Base-by-base conservation (phyloP, 2,329 filamentous ascomycete genomes). In the Mycocentrospora acerina region DNA sequence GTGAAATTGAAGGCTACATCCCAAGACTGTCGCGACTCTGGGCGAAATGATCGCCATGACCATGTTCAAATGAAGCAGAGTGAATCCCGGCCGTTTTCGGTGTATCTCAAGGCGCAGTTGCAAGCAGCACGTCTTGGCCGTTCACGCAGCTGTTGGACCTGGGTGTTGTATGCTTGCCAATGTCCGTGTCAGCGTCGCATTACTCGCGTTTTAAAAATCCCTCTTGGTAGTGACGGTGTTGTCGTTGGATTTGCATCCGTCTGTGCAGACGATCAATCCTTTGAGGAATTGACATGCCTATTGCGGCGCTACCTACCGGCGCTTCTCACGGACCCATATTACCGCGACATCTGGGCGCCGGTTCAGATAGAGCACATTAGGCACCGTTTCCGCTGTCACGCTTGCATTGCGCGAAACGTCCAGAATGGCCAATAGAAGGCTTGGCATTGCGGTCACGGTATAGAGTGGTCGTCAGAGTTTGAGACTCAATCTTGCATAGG, bases 1-100 rank as follows among this genome's bases (percentile, higher is more conserved):
- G 5, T 9, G 9, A 22, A 22, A 22, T 22, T 22, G 19, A 22
- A 9, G 19, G 9, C 19, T 9, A 6, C 19, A 22, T 28, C 28
- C 28, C 13, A 13, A 32, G 10, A 32, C 12, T 16, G 19, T 10
- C 28, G 24, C n/a, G 4, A 16, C 12, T 11, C 29, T 32, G 15
- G 25, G 32, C 29, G 33, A 12, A 35, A 41, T 41, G 29, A 24
- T 19, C 24, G 29, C 17, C 19, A 19, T 29, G 38, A 34, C n/a
- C 13, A 14, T 33, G 28, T 26, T 41, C 15, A 6, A 19, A 11
- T 35, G 27, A 16, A 30, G 22, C 15, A 25, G 16, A 19, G 14
- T 22, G 15, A 9, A 24, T 12, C 17, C 26, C n/a, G 11, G 29
- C 17, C 6, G 10, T 10, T 6, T 8, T 29, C 38, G 32, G 29